phyloP scores from a whole-genome alignment of 2,329 filamentous ascomycete species.

The Cyphellophora attinorum region DNA sequence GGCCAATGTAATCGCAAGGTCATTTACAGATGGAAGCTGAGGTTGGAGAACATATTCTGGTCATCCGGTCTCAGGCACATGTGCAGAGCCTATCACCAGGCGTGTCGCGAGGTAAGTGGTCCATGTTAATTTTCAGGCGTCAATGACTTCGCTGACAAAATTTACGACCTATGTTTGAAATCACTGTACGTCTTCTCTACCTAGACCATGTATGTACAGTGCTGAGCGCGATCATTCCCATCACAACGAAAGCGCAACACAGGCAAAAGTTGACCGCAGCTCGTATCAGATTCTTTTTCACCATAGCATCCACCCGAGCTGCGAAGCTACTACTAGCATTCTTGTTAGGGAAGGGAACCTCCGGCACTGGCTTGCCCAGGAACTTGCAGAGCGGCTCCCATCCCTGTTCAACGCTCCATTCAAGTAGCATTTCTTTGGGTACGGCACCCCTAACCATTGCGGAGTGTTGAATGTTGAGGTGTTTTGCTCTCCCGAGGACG shows the following conservation, averaged over 20 bases:
- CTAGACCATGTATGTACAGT: too few species aligned
- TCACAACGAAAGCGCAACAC: too few species aligned
- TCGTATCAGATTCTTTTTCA: slow-evolving; percentile 16
- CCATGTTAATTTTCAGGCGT: too few species aligned
- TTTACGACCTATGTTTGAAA: too few species aligned
- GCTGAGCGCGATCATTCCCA: too few species aligned
- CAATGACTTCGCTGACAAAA: too few species aligned
- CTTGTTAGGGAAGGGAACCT: slow-evolving; percentile 25
- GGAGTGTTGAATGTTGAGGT: slow-evolving; percentile 13
- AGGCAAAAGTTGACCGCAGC: slow-evolving; percentile 62
- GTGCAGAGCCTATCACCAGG: too few species aligned
- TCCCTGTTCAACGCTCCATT: slow-evolving; percentile 29
- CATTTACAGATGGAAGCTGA: too few species aligned
- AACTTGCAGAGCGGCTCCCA: slow-evolving; percentile 39
- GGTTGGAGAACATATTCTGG: too few species aligned
- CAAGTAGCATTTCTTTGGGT: slow-evolving; percentile 11
- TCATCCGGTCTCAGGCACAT: neutral
- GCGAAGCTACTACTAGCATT: neutral
- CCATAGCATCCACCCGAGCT: neutral
- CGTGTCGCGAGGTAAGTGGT: too few species aligned
- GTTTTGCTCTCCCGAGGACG: slow-evolving; percentile 2
- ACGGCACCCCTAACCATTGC: neutral
- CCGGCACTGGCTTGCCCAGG: slow-evolving; percentile 28
- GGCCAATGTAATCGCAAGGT: too few species aligned
- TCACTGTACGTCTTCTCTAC: too few species aligned